Percentiles rank a stretch among this genome's conserved stretches.
Conservation (phyloP, 495 filamentous ascomycete species). For the Elasticomyces elasticus region DNA sequence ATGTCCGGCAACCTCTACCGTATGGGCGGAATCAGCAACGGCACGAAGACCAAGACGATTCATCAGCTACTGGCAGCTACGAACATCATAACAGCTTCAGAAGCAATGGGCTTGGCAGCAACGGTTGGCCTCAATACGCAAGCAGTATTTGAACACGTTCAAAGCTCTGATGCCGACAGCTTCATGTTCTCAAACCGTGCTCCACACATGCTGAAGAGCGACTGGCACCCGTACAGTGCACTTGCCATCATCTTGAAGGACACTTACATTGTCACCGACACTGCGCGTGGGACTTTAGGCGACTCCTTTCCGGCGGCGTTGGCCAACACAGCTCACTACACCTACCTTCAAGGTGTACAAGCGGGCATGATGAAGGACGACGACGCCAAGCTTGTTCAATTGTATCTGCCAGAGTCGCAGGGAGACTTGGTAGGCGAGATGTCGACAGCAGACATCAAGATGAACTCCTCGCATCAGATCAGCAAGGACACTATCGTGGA, state of each 20-base stretch:
- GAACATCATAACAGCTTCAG: slow-evolving; percentile 62
- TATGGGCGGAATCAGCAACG: slow-evolving; percentile 64
- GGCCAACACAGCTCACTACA: slow-evolving; percentile 58
- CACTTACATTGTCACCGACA: slow-evolving; percentile 66
- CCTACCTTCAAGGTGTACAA: slow-evolving; percentile 38
- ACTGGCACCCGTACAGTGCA: slow-evolving; percentile 55
- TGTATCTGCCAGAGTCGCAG: slow-evolving; percentile 17
- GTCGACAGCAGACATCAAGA: slow-evolving; percentile 12
- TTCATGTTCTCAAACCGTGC: slow-evolving; percentile 79
- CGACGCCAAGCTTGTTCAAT: slow-evolving; percentile 22
- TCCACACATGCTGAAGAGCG: slow-evolving; percentile 57
- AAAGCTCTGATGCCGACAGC: slow-evolving; percentile 51
- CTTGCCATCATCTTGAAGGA: slow-evolving; percentile 74
- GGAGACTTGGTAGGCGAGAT: slow-evolving; percentile 14
- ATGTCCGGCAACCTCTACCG: slow-evolving; percentile 63
- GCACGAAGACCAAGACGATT: slow-evolving; percentile 83
- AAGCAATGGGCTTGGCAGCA: slow-evolving; percentile 64
- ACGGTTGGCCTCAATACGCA: slow-evolving; percentile 54
- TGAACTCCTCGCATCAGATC: slow-evolving; percentile 11
- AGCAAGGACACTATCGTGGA: slow-evolving; percentile 19
- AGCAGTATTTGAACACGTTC: slow-evolving; percentile 46
- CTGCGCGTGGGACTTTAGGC: slow-evolving; percentile 38
- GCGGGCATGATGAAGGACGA: slow-evolving; percentile 20
- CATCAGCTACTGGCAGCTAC: slow-evolving; percentile 74
- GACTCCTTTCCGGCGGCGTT: slow-evolving; percentile 59